Evolutionary conservation across 2,329 filamentous ascomycete species (phyloP).

Genomic region (Rhynchosporium agropyri): DNA sequence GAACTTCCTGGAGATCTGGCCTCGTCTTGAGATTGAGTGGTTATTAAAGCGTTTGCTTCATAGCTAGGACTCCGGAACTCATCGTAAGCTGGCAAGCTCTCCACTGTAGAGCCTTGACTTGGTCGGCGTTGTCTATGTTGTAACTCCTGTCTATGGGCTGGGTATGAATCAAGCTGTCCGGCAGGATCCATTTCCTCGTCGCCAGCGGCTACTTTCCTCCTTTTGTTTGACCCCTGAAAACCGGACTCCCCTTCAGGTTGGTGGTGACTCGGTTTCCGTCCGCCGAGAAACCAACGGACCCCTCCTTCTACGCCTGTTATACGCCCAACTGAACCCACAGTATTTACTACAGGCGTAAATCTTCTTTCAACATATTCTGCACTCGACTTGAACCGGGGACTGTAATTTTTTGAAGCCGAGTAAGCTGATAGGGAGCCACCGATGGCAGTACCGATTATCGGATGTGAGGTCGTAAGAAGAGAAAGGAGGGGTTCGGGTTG

Average conservation of each 20-base stretch:
- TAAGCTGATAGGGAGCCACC: conserved; percentile 85
- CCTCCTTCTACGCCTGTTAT: conserved; percentile 87
- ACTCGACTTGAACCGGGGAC: conserved; percentile 83
- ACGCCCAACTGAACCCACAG: conserved; percentile 79
- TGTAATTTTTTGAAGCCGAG: conserved; percentile 85
- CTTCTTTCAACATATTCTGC: conserved; percentile 91
- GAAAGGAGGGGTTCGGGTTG: conserved; percentile 79
- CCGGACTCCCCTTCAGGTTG: conserved; percentile 49
- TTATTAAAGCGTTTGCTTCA: conserved; percentile 55
- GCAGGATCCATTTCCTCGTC: conserved; percentile 41
- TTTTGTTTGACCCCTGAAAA: conserved; percentile 55
- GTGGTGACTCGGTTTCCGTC: conserved; percentile 44
- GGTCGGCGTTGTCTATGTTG: conserved; percentile 37
- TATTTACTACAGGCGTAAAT: conserved; percentile 82
- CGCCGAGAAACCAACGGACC: conserved; percentile 79
- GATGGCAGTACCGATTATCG: conserved; percentile 81
- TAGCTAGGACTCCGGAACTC: conserved; percentile 76
- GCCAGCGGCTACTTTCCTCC: conserved; percentile 57
- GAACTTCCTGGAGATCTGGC: conserved; percentile 38
- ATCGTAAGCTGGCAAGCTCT: conserved; percentile 83
- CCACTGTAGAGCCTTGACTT: conserved; percentile 53
- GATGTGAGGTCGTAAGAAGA: conserved; percentile 85
- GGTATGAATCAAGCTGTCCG: conserved; percentile 40
- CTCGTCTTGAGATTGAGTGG: conserved; percentile 41
- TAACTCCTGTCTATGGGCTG: conserved; percentile 35